Base-by-base conservation (phyloP, 768 basidiomycete species). In the Mycena leptocephala region DNA sequence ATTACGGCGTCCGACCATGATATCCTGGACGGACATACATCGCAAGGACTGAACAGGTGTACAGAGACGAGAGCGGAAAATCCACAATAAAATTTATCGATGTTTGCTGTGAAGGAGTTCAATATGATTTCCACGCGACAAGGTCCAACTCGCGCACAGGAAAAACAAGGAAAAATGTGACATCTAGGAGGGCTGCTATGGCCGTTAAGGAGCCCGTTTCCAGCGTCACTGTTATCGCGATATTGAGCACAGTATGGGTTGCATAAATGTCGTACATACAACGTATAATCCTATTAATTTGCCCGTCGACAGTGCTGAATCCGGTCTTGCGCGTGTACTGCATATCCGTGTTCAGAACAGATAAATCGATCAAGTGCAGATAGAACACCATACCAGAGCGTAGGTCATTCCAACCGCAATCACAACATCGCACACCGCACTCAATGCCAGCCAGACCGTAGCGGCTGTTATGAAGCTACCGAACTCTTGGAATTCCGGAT, bases 1-100 rank as follows among this genome's bases (percentile, higher is more conserved):
- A 30, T 51, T 51, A 22, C 24, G n/a, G 4, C 22, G 6, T n/a
- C 24, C n/a, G n/a, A n/a, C n/a, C n/a, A 51, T n/a, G 18, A 24
- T 13, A 20, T 9, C 1, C 5, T 9, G 22, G 62, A 16, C 2
- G 14, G 37, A 67, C 74, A n/a, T 32, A 72, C 75, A 77, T 61
- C 13, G 76, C 67, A 11, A 77, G 72, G 2, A 77, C 11, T 1
- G 76, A 74, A 16, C 66, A 77, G 2, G 67, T 70, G 33, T 77
- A 77, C 35, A 77, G 41, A 53, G 56, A 65, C 43, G 76, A 74
- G 1, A 77, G 72, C 2, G 76, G 76, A n/a, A 74, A 77, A 13
- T 77, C 72, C 22, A 77, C 67, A 22, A 70, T 33, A 24, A 77
- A 77, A 32, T 77, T 77, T 10, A 59, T 63, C 6, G 9, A 6